These are phyloP conservation scores for Tritrichomonas musculus DNA, from an alignment of 208 protist species.

Conservation along the genomic window DNA sequence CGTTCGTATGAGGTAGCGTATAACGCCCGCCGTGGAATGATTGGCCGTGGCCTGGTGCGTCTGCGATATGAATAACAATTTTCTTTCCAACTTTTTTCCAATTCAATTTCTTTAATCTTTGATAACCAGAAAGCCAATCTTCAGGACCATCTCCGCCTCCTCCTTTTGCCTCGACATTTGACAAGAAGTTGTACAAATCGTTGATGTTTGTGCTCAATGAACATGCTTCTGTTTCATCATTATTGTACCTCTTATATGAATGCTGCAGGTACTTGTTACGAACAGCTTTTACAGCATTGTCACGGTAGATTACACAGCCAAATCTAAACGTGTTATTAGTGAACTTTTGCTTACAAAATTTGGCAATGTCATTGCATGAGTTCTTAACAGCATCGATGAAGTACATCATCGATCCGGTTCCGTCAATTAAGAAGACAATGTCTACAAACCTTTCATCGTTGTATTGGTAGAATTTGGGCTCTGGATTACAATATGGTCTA, in stretches of 20 bases:
- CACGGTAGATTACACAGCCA: too few species aligned
- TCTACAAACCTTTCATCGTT: neutral
- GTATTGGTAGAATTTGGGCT: neutral
- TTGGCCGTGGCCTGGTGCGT: neutral
- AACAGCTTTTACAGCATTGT: too few species aligned
- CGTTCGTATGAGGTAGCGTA: too few species aligned
- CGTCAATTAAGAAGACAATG: neutral
- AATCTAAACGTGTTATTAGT: too few species aligned
- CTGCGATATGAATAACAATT: neutral
- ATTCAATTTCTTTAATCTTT: neutral
- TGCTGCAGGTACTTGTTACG: too few species aligned
- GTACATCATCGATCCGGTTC: neutral
- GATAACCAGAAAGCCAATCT: constrained; percentile 12
- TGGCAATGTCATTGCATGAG: too few species aligned
- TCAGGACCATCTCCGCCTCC: constrained; percentile 4
- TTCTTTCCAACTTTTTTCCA: neutral
- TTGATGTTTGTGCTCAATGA: too few species aligned
- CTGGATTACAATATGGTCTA: neutral
- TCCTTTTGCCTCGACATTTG: neutral
- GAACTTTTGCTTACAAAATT: too few species aligned
- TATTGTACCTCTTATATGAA: too few species aligned
- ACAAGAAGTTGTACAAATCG: too few species aligned
- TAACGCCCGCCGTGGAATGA: neutral
- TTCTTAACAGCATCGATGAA: too few species aligned
- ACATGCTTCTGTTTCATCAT: too few species aligned